Evolutionary conservation across 345 rosid species (phyloP).

Genomic region (Clarkia xantiana): DNA sequence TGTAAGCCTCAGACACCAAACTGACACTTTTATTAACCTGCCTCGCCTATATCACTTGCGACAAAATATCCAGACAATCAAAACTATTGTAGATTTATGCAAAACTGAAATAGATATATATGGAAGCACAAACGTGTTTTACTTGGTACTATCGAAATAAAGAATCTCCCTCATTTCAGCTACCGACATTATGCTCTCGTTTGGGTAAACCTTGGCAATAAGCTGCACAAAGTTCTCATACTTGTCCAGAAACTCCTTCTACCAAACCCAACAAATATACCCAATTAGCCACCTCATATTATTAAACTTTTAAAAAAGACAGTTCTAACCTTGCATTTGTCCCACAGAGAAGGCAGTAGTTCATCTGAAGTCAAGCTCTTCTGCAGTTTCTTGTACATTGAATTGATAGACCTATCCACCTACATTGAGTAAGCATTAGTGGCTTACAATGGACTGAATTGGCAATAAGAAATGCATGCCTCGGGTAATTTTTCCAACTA

Average conservation of each 20-base stretch:
- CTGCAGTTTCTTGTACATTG: constrained; percentile 94
- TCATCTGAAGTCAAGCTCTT: constrained; percentile 89
- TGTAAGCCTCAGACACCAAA: too few species aligned
- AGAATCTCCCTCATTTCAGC: constrained; percentile 70
- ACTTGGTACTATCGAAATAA: constrained; percentile 43
- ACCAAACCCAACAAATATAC: constrained; percentile 13
- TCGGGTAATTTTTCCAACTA: constrained; percentile 12
- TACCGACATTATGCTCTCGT: constrained; percentile 54
- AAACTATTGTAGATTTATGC: constrained; percentile 1
- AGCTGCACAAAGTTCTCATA: constrained; percentile 83
- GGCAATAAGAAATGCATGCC: neutral
- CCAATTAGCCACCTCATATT: too few species aligned
- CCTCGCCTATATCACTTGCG: too few species aligned
- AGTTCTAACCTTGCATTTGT: constrained; percentile 99
- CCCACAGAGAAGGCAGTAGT: constrained; percentile 89
- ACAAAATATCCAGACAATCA: too few species aligned
- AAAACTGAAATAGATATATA: neutral
- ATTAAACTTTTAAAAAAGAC: too few species aligned
- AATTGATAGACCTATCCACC: constrained; percentile 80
- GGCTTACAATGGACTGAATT: too few species aligned
- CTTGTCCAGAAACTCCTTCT: constrained; percentile 94
- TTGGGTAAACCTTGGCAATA: constrained; percentile 78
- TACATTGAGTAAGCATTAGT: constrained; percentile 8
- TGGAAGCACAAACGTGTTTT: constrained; percentile 1
- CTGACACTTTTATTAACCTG: too few species aligned